Evolutionary conservation across 345 rosid genomes (phyloP).

Genomic region (Melastoma malabathricum): DNA sequence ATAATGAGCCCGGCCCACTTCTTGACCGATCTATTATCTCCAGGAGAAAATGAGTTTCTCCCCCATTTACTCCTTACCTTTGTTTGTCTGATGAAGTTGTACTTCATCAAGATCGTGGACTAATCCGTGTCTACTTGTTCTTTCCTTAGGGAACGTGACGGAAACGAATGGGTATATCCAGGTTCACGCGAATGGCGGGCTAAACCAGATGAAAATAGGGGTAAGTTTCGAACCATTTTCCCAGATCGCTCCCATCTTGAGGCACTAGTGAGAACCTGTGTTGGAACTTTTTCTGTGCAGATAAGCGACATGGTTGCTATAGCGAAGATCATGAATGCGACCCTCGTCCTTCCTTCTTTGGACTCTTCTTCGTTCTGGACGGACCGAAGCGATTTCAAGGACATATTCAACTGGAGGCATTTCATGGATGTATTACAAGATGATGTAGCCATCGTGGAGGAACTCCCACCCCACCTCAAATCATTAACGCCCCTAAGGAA

Average conservation of each 20-base stretch:
- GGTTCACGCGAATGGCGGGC: constrained; percentile 72
- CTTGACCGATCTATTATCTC: too few relatives aligned
- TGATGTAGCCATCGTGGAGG: constrained; percentile 40
- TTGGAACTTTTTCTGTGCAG: constrained; percentile 20
- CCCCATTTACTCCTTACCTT: too few relatives aligned
- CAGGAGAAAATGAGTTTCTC: too few relatives aligned
- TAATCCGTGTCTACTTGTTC: too few relatives aligned
- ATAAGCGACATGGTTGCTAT: constrained; percentile 71
- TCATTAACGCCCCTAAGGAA: constrained; percentile 21
- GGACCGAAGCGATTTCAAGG: constrained; percentile 60
- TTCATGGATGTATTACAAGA: constrained; percentile 39
- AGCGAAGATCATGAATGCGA: constrained; percentile 61
- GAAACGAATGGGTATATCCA: constrained; percentile 43
- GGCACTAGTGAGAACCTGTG: too few relatives aligned
- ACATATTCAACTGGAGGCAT: constrained; percentile 57
- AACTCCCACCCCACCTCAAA: constrained; percentile 29
- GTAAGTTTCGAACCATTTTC: too few relatives aligned
- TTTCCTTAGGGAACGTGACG: constrained; percentile 1
- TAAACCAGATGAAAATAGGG: constrained; percentile 84
- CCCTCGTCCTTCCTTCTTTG: constrained; percentile 54
- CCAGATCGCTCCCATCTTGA: too few relatives aligned
- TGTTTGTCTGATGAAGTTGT: too few relatives aligned
- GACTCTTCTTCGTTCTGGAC: constrained; percentile 71
- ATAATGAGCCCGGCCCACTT: too few relatives aligned
- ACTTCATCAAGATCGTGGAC: too few relatives aligned